Evolutionary conservation across 331 rosid genomes (phyloP), one percentile per base, ranked within the genome.

Genomic region (Stylosanthes scabra): DNA sequence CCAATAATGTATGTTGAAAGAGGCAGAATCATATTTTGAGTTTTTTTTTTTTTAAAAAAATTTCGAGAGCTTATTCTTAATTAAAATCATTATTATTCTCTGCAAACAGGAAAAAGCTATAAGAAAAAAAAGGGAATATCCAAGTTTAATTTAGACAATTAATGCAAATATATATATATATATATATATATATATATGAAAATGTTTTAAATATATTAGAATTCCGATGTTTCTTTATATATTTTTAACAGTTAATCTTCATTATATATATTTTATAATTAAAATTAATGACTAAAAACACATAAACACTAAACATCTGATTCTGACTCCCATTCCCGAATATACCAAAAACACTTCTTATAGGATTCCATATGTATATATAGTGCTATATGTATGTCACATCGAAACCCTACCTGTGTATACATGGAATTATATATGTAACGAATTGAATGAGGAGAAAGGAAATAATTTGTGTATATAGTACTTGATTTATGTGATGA

Each of bases 1-100:
- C 81, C 80, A 86, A 71, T 79, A 74, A 49, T 70, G 25, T 20
- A 20, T 20, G 74, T 70, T 72, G 78, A 83, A 85, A 78, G 89
- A 75, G 37, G 75, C 78, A 76, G 90, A 79, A 84, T 89, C 85
- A 82, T 20, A 20, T 20, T 20, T 20, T 20, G 25, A 20, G 25
- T 20, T 20, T 20, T 20, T 20, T 20, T 20, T 20, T 20, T 20
- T 20, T 20, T 20, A n/a, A n/a, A n/a, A n/a, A 20, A 20, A 20
- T 20, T 20, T 20, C 25, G 25, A 50, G 78, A 69, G 78, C 52
- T 16, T 68, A 74, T 78, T 81, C 84, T 60, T 44, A 44, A 44
- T 44, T 11, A 7, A 44, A 74, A 74, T 86, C 68, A 76, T 81
- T 73, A 52, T 56, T 58, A 20, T 20, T 20, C 25, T 20, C 25